These are phyloP conservation scores for Corrigiola litoralis DNA, from an alignment of 179 eudicot species.

Conservation along the genomic window DNA sequence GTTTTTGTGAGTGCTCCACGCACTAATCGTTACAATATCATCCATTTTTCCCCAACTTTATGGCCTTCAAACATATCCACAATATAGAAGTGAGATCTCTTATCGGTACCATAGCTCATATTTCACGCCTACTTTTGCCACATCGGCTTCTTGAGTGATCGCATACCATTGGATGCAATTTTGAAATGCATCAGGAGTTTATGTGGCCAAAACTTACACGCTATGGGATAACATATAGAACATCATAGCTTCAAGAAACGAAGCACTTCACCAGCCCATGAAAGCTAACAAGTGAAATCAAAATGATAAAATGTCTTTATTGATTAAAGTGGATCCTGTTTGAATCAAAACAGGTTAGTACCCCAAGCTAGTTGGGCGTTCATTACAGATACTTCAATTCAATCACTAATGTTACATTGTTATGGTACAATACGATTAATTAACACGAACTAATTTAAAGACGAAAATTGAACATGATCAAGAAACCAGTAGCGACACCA, in stretches of 20 bases:
- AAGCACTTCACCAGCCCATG: background rate
- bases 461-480: conserved; percentile 1
- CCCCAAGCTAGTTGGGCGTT: conserved; percentile 1
- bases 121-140: no score
- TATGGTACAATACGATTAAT: conserved; percentile 17
- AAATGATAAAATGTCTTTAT: no score
- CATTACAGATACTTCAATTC: background rate
- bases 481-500: background rate
- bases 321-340: background rate
- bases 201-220: no score
- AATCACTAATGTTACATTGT: conserved; percentile 11
- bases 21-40: no score
- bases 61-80: background rate
- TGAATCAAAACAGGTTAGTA: conserved; percentile 1
- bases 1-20: no score
- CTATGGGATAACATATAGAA: no score
- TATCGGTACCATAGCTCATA: no score
- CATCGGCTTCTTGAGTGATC: no score
- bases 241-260: no score
- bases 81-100: no score
- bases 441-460: background rate
- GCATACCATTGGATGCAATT: no score
- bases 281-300: background rate
- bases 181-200: no score
- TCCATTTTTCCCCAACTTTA: background rate